A percentile compares a stretch with the other conserved stretches of the same genome.
Conservation (phyloP, 2,329 filamentous ascomycete genomes). For the Tolypocladium endophyticum region DNA sequence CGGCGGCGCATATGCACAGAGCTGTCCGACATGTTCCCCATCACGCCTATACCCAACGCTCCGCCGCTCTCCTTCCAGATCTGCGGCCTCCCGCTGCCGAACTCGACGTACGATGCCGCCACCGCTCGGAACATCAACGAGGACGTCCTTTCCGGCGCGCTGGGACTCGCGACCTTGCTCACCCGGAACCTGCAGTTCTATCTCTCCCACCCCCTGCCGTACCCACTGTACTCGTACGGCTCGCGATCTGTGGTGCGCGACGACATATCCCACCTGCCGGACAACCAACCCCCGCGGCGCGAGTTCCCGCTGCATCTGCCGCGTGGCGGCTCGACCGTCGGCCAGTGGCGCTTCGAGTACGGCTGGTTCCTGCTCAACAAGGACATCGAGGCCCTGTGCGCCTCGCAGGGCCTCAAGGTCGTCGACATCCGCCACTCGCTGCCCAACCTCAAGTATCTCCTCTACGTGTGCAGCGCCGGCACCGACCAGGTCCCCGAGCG, state of each 20-base stretch:
- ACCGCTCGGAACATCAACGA: constrained; percentile 42
- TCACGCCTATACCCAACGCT: constrained; percentile 48
- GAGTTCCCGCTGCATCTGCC: constrained; percentile 72
- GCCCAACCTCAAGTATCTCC: constrained; percentile 84
- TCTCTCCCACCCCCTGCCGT: constrained; percentile 67
- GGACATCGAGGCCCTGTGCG: constrained; percentile 65
- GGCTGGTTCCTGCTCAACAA: constrained; percentile 96
- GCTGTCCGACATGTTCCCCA: constrained; percentile 67
- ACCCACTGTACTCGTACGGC: constrained; percentile 61
- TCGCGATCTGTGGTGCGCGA: constrained; percentile 70
- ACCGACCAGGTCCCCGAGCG: constrained; percentile 50
- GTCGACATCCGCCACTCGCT: constrained; percentile 87
- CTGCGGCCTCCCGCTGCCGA: constrained; percentile 66
- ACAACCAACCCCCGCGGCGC: constrained; percentile 40
- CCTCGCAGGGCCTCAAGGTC: constrained; percentile 61
- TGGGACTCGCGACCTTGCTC: constrained; percentile 71
- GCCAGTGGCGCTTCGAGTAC: constrained; percentile 90
- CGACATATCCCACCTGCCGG: constrained; percentile 50
- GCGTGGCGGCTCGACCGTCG: constrained; percentile 48
- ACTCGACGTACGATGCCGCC: constrained; percentile 58
- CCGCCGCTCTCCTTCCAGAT: constrained; percentile 74
- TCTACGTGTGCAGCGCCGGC: constrained; percentile 82
- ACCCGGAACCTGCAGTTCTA: constrained; percentile 73
- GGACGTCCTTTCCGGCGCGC: constrained; percentile 65
- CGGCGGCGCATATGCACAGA: constrained; percentile 81